A percentile compares a stretch with the other conserved stretches of the same genome.
These are phyloP conservation scores for Sporormia fimetaria DNA, from an alignment of 495 filamentous ascomycete genomes.

Conservation along the genomic window DNA sequence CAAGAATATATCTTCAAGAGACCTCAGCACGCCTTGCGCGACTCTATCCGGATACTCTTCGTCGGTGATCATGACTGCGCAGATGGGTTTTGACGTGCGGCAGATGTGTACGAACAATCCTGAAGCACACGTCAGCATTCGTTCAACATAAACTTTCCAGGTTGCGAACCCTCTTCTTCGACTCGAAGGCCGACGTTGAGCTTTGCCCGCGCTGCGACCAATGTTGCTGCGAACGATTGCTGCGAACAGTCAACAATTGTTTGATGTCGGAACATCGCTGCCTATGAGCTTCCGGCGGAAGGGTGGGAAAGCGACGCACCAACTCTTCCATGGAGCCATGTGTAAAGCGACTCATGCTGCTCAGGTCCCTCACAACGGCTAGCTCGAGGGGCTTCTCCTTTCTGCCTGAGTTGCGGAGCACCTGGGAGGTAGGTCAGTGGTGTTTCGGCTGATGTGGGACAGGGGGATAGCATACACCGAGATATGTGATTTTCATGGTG, in stretches of 20 bases:
- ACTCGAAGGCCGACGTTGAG: constrained; percentile 87
- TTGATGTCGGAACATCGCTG: too few relatives aligned
- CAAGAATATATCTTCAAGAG: constrained; percentile 82
- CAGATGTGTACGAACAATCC: constrained; percentile 85
- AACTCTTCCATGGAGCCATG: constrained; percentile 53
- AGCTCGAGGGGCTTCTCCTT: constrained; percentile 76
- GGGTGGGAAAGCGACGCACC: constrained; percentile 7
- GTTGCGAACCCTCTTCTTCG: constrained; percentile 61
- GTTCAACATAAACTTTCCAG: constrained; percentile 5
- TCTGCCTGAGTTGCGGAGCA: constrained; percentile 65
- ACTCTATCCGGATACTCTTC: constrained; percentile 70
- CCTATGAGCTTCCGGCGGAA: background rate
- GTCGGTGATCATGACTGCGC: constrained; percentile 76
- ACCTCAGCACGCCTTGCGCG: constrained; percentile 83
- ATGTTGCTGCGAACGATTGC: constrained; percentile 55
- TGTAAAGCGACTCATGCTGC: constrained; percentile 72
- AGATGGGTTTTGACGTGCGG: constrained; percentile 73
- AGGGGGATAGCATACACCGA: constrained; percentile 53
- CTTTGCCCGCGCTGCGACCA: constrained; percentile 67
- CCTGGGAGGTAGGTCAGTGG: constrained; percentile 37
- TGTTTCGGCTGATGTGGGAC: constrained; percentile 1
- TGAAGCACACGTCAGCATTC: constrained; percentile 27
- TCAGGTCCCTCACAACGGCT: constrained; percentile 67
- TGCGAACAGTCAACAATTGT: background rate
- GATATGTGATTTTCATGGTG: constrained; percentile 89